phyloP scores from a whole-genome alignment of 1,139 yeast species.

The Blastobotrys aristatus region DNA sequence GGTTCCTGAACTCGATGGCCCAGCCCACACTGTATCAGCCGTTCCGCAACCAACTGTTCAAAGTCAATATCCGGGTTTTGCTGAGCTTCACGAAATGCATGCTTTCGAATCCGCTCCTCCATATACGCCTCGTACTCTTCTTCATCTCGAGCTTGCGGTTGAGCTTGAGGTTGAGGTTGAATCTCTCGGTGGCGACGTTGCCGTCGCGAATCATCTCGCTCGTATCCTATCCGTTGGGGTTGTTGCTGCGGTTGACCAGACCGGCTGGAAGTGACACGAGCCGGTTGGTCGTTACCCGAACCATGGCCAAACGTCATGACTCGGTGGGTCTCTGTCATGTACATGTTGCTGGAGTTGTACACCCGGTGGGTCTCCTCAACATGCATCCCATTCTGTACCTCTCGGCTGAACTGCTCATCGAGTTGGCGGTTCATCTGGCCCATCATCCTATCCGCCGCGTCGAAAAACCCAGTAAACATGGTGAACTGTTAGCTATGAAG shows the following conservation, averaged over 20 bases:
- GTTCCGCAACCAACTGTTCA: constrained; percentile 3
- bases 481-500: too few relatives aligned
- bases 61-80: constrained; percentile 1
- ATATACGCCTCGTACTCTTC: constrained; percentile 4
- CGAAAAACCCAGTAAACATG: too few relatives aligned
- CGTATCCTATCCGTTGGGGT: background rate
- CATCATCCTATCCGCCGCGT: constrained; percentile 1
- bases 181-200: too few relatives aligned
- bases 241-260: background rate
- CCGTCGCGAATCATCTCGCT: background rate
- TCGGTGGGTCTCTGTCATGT: constrained; percentile 2
- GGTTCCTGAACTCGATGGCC: background rate
- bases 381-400: constrained; percentile 2
- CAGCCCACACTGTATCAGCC: constrained; percentile 6
- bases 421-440: background rate
- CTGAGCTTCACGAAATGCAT: constrained; percentile 3
- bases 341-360: background rate
- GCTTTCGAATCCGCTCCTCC: constrained; percentile 3
- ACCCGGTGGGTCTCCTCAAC: constrained; percentile 9
- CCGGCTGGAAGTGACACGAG: background rate
- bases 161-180: too few relatives aligned
- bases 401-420: background rate
- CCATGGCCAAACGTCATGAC: constrained; percentile 7
- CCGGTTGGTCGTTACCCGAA: background rate
- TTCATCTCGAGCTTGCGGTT: background rate